Conservation (phyloP, 441 rosid species). For the Mallotus repandus region DNA sequence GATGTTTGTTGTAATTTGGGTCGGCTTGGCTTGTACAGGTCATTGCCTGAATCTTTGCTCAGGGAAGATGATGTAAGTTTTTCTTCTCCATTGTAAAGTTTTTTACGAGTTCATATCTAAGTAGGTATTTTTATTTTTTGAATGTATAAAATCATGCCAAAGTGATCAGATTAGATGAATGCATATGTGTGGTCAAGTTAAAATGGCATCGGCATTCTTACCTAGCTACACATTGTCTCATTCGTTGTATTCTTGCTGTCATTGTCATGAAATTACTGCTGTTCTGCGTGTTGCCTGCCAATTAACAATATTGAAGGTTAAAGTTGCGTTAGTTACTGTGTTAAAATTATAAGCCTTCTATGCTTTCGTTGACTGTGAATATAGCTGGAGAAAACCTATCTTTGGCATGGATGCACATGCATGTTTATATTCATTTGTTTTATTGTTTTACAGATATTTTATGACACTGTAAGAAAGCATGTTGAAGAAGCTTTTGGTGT, state of each 20-base stretch:
- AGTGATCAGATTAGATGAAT: too few species aligned
- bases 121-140: too few species aligned
- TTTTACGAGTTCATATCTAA: too few species aligned
- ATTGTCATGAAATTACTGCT: neutral
- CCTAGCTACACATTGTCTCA: neutral
- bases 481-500: conserved; percentile 67
- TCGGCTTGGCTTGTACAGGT: conserved; percentile 36
- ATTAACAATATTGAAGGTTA: neutral
- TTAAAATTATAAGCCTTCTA: neutral
- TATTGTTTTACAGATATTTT: conserved; percentile 49
- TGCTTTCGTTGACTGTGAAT: neutral
- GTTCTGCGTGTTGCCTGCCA: neutral
- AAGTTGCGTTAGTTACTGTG: neutral
- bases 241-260: neutral
- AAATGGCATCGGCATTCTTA: neutral
- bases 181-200: neutral
- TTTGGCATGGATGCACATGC: neutral
- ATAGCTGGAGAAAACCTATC: neutral
- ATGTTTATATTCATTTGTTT: neutral
- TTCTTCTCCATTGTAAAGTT: neutral
- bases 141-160: too few species aligned
- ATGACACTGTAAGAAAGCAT: conserved; percentile 48
- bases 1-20: conserved; percentile 11
- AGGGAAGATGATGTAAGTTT: conserved; percentile 79
- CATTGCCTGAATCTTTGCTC: conserved; percentile 60